Base-by-base conservation (phyloP, 805 yeast genomes). In the Teunomyces atbi region DNA sequence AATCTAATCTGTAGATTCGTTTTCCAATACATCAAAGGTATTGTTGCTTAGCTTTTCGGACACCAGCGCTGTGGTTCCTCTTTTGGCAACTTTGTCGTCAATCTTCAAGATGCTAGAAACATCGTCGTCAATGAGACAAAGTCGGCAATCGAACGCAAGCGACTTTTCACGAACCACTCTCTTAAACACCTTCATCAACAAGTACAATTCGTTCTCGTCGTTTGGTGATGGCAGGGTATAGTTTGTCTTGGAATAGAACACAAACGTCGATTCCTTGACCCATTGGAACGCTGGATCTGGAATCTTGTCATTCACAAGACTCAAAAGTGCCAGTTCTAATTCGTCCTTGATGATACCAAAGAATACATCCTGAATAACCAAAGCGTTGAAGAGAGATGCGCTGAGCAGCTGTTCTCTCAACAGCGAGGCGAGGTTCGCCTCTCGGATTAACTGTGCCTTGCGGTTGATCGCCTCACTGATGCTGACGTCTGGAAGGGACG, bases 311-410 rank as follows among this genome's bases (percentile, higher is more conserved):
- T 62, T 61, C 16, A 65, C 55, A 7, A 61, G 40, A 2, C 51
- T 52, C 11, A 23, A 39, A 13, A 76, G 58, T 7, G 62, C 57
- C 0, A 48, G 55, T 41, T 71, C 75, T 8, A 83, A 51, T 15
- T 73, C 77, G 6, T 72, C 74, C 43, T 64, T 65, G 0, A 81
- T 74, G 1, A 77, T 69, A 0, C 87, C 88, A 42, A 76, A 68
- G 32, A 77, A 76, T 2, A 80, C 69, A 45, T 79, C 82, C 29
- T 68, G 66, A 10, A 86, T 72, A 12, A 78, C 55, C 43, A 85
- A 67, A 1, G 86, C 81, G 61, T 84, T 84, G 62, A 59, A 78
- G 35, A 57, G 60, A 10, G 68, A 58, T 4, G 65, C 63, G 13
- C 62, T 62, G n/a, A 60, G 51, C 48, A 39, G 50, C 41, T 42